phyloP scores from a whole-genome alignment of 2,329 filamentous ascomycete species.

The Thermoascus crustaceus region DNA sequence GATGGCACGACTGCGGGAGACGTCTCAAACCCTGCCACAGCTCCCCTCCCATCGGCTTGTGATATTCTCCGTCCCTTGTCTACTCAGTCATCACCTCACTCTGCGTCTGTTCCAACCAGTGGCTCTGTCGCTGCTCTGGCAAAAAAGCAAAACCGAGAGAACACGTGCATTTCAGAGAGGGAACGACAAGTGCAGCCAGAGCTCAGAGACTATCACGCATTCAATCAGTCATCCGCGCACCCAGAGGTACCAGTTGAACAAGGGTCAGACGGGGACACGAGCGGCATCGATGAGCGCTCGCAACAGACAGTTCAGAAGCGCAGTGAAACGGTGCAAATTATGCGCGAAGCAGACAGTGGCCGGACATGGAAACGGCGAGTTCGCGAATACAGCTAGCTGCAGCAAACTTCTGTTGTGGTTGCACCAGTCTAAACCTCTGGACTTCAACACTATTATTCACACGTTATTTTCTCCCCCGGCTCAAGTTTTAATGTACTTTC shows the following conservation, averaged over 20 bases:
- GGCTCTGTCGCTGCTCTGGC: slow-evolving; percentile 8
- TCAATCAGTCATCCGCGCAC: background rate
- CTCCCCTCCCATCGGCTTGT: slow-evolving; percentile 2
- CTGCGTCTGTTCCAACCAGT: slow-evolving; percentile 7
- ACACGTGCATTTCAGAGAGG: background rate
- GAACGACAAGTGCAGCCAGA: background rate
- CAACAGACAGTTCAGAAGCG: slow-evolving; percentile 17
- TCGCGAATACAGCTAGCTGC: slow-evolving; percentile 26
- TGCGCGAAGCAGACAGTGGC: slow-evolving; percentile 23
- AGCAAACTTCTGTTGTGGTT: slow-evolving; percentile 3
- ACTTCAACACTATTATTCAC: too few relatives aligned
- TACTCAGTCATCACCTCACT: slow-evolving; percentile 4
- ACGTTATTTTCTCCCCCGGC: too few relatives aligned
- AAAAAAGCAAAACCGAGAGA: slow-evolving; percentile 1
- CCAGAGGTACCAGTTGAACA: background rate
- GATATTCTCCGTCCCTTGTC: slow-evolving; percentile 8
- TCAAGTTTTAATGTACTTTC: too few relatives aligned
- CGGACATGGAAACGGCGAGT: slow-evolving; percentile 28
- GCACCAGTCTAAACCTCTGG: too few relatives aligned
- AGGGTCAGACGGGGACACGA: background rate
- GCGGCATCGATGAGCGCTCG: background rate
- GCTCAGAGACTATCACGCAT: too few relatives aligned
- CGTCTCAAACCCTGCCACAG: slow-evolving; percentile 1
- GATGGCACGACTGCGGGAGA: background rate
- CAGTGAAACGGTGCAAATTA: slow-evolving; percentile 23